phyloP scores from a whole-genome alignment of 768 basidiomycete genomes.

The Panaeolus papilionaceus region DNA sequence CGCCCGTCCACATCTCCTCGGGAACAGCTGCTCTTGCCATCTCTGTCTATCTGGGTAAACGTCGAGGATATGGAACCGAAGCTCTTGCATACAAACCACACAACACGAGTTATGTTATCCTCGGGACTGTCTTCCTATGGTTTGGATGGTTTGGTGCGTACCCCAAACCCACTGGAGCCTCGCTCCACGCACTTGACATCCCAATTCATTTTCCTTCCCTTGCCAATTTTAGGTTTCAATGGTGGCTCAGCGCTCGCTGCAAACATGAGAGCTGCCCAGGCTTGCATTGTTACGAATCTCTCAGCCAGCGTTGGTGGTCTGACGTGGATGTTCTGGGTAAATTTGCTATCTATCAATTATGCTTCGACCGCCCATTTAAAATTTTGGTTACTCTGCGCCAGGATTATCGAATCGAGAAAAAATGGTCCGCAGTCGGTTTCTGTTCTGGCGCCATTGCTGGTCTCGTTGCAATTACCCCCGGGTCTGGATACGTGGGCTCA shows the following conservation, averaged over 20 bases:
- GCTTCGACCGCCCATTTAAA: not conserved
- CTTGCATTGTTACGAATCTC: slow-evolving; percentile 93
- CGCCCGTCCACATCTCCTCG: slow-evolving; percentile 97
- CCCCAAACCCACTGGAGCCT: not conserved
- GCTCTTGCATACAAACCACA: slow-evolving; percentile 94
- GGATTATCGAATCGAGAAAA: slow-evolving; percentile 93
- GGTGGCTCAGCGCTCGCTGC: slow-evolving; percentile 92
- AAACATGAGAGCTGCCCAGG: slow-evolving; percentile 87
- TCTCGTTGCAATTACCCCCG: slow-evolving; percentile 89
- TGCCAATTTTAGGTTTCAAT: slow-evolving; percentile 67
- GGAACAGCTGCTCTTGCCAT: slow-evolving; percentile 95
- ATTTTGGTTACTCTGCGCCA: slow-evolving; percentile 26
- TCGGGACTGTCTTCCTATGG: slow-evolving; percentile 95
- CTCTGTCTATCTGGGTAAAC: slow-evolving; percentile 90
- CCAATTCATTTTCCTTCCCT: not conserved
- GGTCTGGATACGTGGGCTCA: slow-evolving; percentile 79
- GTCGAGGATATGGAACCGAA: slow-evolving; percentile 91
- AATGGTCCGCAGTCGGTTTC: slow-evolving; percentile 95
- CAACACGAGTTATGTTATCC: slow-evolving; percentile 89
- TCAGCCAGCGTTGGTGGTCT: slow-evolving; percentile 87
- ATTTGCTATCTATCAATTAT: slow-evolving; percentile 21
- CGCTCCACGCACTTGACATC: slow-evolving; percentile 7
- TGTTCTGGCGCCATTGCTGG: slow-evolving; percentile 95
- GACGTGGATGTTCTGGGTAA: slow-evolving; percentile 91
- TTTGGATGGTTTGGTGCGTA: slow-evolving; percentile 84